Evolutionary conservation across 148 eudicot species (phyloP), one percentile per base, ranked within the genome.

Genomic region (Heliamphora exappendiculata): DNA sequence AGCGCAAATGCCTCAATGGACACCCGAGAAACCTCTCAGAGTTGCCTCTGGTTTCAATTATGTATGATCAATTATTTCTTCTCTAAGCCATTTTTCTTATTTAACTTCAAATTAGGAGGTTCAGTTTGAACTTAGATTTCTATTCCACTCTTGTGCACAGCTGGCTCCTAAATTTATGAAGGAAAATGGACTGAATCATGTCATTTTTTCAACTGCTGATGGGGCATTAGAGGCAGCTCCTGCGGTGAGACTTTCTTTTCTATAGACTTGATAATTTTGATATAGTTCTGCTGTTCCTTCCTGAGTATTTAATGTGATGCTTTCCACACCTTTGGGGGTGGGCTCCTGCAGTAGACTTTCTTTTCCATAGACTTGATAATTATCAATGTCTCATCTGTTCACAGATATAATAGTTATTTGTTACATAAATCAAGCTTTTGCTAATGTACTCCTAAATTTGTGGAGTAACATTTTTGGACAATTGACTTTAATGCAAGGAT

Each of bases 211-310:
- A 51, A 89, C 97, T 67, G 97, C 97, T 69, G 99, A 93, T 88
- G 99, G 99, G 76, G 99, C 97, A 76, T 86, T 95, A 28, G 99
- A 95, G 84, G 99, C 99, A 72, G 99, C 99, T 82, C 99, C 99
- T 73, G 99, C 99, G 67, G 99, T 95, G 78, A 88, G 96, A 73
- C 34, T 37, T 31, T 58, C 28, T 63, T 73, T 80, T 16, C 70
- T 73, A 14, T 53, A 8, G 20, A 7, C 39, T 41, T 47, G 17
- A 9, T 50, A 14, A 41, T 10, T 28, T 10, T 54, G 41, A 13
- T 47, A 36, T 22, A 50, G 29, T 53, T 51, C 41, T 72, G 59
- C 50, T 31, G 16, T 14, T 12, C 13, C 34, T 71, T 83, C 55
- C 9, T 66, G 45, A 58, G 65, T 7, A 50, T 22, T 65, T 44